Evolutionary conservation across 805 yeast genomes (phyloP), one percentile per base, ranked within the genome.

Genomic region (Sugiyamaella marilandica): DNA sequence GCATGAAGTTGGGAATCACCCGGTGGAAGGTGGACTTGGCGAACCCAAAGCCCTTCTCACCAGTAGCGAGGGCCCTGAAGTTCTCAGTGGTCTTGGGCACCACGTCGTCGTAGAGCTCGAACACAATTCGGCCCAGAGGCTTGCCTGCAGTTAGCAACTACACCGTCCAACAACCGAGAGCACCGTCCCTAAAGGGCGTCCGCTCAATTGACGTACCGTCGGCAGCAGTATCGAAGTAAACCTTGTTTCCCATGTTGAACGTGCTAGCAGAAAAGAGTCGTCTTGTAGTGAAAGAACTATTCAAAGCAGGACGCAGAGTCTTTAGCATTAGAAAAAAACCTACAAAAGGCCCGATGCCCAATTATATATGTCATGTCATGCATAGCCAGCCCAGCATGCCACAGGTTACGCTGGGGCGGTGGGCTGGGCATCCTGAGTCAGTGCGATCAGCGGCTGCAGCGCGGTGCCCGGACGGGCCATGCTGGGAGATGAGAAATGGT

Each of bases 21-120:
- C 97, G 85, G 88, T 91, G 97, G 94, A 92, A 91, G 61, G 83
- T 77, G 47, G 95, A 87, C 65, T 78, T 80, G 69, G 84, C 83
- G 81, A 84, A 90, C 56, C 96, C 96, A 66, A 76, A 87, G 57
- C 97, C 98, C 81, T 89, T 86, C 77, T 88, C 96, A 64, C 97
- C 96, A 58, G 96, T 90, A 72, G 85, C 78, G 67, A 91, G 80
- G 58, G 95, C 96, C 75, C 96, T 85, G 86, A 91, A 91, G 81
- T 91, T 91, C 75, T 87, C 95, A 62, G 95, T 85, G 59, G 97
- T 91, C 82, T 89, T 91, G 75, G 97, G 97, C 62, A 86, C 94
- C 7, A 56, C 86, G 68, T 87, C 91, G 78, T 85, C 82, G 83
- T 84, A 89, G 70, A 90, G 82, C 73, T 89, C 77, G 85, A 92